These are phyloP conservation scores for Globisporangium parvum DNA, from an alignment of 352 stramenopile genomes.

Conservation along the genomic window DNA sequence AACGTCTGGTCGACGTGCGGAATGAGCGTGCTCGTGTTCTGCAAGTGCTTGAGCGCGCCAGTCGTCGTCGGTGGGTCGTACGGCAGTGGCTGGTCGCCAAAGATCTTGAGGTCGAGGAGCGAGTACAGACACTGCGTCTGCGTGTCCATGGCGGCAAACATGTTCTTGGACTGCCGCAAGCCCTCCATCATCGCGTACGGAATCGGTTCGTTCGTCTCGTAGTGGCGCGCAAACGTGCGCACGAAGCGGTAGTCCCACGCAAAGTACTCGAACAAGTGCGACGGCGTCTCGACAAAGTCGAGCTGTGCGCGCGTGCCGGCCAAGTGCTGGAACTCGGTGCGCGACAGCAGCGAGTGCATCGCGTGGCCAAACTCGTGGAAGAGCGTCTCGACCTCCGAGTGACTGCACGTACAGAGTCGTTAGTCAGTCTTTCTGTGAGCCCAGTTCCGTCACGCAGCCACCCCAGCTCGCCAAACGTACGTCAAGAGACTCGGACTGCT, in stretches of 20 bases:
- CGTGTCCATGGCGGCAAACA: conserved; percentile 89
- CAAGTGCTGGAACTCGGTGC: conserved; percentile 96
- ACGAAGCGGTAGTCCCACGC: conserved; percentile 89
- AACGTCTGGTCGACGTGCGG: conserved; percentile 72
- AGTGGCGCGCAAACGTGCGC: conserved; percentile 75
- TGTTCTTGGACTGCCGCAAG: conserved; percentile 73
- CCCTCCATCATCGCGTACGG: conserved; percentile 69
- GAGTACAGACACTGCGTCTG: conserved; percentile 84
- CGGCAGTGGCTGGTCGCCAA: conserved; percentile 47
- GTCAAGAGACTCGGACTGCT: conserved; percentile 65
- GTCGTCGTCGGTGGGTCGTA: conserved; percentile 41
- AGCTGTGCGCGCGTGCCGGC: conserved; percentile 90
- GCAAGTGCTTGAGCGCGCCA: conserved; percentile 47
- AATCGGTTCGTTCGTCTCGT: conserved; percentile 74
- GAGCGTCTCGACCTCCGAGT: conserved; percentile 95
- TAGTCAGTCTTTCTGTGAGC: too few relatives aligned
- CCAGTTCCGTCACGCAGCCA: too few relatives aligned
- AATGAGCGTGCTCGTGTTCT: conserved; percentile 70
- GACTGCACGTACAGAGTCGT: conserved; percentile 21
- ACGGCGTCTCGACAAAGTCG: conserved; percentile 95
- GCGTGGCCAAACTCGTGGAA: conserved; percentile 97
- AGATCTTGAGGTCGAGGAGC: conserved; percentile 69
- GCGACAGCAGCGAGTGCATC: conserved; percentile 94
- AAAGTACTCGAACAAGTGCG: conserved; percentile 98
- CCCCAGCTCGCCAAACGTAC: conserved; percentile 14